Conservation (phyloP, 345 rosid genomes). For the Pistacia integerrima region DNA sequence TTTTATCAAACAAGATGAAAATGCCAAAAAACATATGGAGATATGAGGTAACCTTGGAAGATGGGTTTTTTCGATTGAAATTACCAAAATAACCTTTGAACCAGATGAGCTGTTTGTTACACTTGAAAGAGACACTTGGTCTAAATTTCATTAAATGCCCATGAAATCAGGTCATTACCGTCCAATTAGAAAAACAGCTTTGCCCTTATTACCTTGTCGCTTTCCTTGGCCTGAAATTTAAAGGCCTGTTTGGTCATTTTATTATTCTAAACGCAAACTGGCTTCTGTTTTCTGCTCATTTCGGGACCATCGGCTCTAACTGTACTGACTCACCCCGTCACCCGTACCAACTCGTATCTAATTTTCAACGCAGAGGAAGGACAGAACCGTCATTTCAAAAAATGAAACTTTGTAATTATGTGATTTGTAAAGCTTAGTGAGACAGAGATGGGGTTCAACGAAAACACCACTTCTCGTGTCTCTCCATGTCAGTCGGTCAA, state of each 20-base stretch:
- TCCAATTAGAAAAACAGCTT: not conserved
- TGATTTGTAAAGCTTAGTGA: not conserved
- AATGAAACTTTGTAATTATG: not conserved
- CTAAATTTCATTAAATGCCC: not conserved
- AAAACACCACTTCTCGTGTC: conserved; percentile 30
- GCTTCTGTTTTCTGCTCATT: not conserved
- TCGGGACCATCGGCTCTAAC: conserved; percentile 3
- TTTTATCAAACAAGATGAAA: not conserved
- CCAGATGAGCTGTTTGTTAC: conserved; percentile 1
- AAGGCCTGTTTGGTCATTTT: conserved; percentile 25
- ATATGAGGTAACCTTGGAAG: not conserved
- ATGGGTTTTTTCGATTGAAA: not conserved
- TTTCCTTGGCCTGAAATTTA: conserved; percentile 1
- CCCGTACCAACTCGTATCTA: not conserved
- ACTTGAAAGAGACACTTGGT: conserved; percentile 21
- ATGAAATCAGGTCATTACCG: not conserved
- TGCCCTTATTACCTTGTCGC: conserved; percentile 10
- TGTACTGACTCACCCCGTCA: not conserved
- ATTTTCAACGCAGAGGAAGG: not conserved
- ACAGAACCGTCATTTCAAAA: not conserved
- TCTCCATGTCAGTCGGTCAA: conserved; percentile 42
- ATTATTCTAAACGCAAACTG: not conserved
- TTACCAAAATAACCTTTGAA: conserved; percentile 19
- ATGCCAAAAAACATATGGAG: not conserved
- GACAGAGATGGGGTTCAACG: conserved; percentile 15